Percentiles rank a stretch among this genome's conserved stretches.
These are phyloP conservation scores for Exophiala bonariae DNA, from an alignment of 2,329 filamentous ascomycete genomes.

Conservation along the genomic window DNA sequence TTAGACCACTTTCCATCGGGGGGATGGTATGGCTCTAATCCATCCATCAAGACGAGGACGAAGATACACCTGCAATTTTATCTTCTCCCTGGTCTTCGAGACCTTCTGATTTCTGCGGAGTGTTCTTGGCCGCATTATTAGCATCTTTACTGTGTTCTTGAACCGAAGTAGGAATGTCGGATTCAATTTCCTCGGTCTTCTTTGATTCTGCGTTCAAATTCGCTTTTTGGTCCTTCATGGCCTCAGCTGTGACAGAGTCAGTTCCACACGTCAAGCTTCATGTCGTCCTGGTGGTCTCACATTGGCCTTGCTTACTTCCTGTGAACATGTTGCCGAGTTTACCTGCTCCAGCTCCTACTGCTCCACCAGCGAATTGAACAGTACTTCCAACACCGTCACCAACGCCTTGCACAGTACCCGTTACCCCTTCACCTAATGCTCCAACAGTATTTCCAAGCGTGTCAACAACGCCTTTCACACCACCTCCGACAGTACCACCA, in stretches of 20 bases:
- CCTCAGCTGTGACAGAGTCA: conserved; percentile 8
- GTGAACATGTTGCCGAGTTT: conserved; percentile 21
- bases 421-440: conserved; percentile 19
- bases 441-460: conserved; percentile 24
- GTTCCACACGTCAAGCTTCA: background rate
- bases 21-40: background rate
- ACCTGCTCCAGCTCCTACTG: conserved; percentile 22
- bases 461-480: conserved; percentile 25
- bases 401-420: conserved; percentile 22
- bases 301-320: conserved; percentile 13
- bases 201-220: conserved; percentile 13
- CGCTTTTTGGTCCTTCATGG: conserved; percentile 11
- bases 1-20: no score
- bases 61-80: conserved; percentile 19
- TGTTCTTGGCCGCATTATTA: conserved; percentile 6
- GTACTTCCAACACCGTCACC: conserved; percentile 24
- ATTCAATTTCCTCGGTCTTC: conserved; percentile 14
- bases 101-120: conserved; percentile 6
- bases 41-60: conserved; percentile 11
- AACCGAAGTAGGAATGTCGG: conserved; percentile 7
- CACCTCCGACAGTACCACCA: conserved; percentile 23
- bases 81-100: conserved; percentile 12
- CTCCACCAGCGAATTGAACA: conserved; percentile 23
- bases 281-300: conserved; percentile 1
- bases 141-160: conserved; percentile 18